phyloP scores from a whole-genome alignment of 176 grass and related monocot genomes.

The Aechmea fasciata region DNA sequence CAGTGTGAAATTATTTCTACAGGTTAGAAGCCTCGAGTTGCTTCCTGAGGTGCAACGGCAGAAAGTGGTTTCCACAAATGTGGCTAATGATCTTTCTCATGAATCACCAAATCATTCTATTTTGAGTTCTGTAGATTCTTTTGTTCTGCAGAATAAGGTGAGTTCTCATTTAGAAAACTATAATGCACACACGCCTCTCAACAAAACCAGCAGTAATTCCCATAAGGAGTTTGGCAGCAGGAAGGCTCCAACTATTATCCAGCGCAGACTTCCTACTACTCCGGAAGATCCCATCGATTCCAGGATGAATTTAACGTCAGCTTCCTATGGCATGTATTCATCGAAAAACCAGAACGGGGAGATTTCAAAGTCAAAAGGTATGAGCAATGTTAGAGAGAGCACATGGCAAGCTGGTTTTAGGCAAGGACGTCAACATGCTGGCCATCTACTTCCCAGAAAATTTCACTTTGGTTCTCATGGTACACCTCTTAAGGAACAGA shows the following conservation, averaged over 20 bases:
- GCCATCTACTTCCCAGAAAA: slow-evolving; percentile 25
- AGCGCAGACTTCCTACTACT: slow-evolving; percentile 22
- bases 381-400: slow-evolving; percentile 29
- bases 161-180: slow-evolving; percentile 14
- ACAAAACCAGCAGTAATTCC: slow-evolving; percentile 19
- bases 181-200: slow-evolving; percentile 27
- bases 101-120: slow-evolving; percentile 23
- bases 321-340: slow-evolving; percentile 22
- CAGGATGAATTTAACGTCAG: slow-evolving; percentile 27
- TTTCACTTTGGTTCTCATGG: slow-evolving; percentile 31
- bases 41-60: slow-evolving; percentile 59
- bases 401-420: slow-evolving; percentile 28
- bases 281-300: slow-evolving; percentile 20
- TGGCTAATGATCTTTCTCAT: slow-evolving; percentile 25
- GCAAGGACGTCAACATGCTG: slow-evolving; percentile 24
- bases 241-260: slow-evolving; percentile 36
- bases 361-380: slow-evolving; percentile 27
- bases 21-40: slow-evolving; percentile 57
- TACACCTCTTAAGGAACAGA: neutral
- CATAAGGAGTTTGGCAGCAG: slow-evolving; percentile 35
- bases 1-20: slow-evolving; percentile 14
- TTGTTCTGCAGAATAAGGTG: slow-evolving; percentile 36
- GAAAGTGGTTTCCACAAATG: slow-evolving; percentile 29
- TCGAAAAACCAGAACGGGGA: slow-evolving; percentile 27
- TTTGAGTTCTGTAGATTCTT: slow-evolving; percentile 22